phyloP scores from a whole-genome alignment of 164 flowering plant species.

The Vitis cinerea region DNA sequence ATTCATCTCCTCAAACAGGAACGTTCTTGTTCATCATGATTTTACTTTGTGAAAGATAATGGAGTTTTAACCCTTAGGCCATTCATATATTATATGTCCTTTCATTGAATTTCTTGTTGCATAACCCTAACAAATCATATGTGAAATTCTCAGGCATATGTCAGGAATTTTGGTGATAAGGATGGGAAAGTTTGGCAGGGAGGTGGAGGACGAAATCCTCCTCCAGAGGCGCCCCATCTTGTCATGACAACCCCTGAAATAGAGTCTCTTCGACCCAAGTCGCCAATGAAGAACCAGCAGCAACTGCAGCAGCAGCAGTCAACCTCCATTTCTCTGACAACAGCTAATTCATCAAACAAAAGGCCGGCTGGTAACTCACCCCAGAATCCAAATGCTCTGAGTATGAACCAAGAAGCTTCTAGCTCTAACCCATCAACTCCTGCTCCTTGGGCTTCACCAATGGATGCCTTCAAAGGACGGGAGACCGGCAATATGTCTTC shows the following conservation, averaged over 20 bases:
- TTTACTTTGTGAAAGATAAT: neutral
- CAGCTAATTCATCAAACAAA: constrained; percentile 51
- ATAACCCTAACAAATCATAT: neutral
- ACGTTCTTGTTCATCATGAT: too few relatives aligned
- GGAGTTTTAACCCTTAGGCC: neutral
- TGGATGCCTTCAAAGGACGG: constrained; percentile 51
- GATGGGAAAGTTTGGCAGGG: constrained; percentile 98
- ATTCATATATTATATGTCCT: neutral
- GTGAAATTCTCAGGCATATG: constrained; percentile 54
- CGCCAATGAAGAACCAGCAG: constrained; percentile 94
- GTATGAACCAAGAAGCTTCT: constrained; percentile 69
- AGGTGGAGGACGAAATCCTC: constrained; percentile 96
- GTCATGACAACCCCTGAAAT: constrained; percentile 91
- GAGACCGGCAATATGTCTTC: constrained; percentile 34
- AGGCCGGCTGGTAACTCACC: constrained; percentile 71
- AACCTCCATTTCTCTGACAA: constrained; percentile 52
- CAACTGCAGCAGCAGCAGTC: constrained; percentile 61
- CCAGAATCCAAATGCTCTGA: constrained; percentile 36
- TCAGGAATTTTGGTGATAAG: constrained; percentile 75
- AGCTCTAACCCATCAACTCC: constrained; percentile 52
- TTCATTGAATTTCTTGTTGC: neutral
- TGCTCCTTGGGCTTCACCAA: constrained; percentile 61
- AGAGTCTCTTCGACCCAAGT: constrained; percentile 88
- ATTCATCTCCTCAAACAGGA: too few relatives aligned
- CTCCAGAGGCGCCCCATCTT: constrained; percentile 95